Conservation (phyloP, 805 yeast species). For the Yamadazyma sp. region DNA sequence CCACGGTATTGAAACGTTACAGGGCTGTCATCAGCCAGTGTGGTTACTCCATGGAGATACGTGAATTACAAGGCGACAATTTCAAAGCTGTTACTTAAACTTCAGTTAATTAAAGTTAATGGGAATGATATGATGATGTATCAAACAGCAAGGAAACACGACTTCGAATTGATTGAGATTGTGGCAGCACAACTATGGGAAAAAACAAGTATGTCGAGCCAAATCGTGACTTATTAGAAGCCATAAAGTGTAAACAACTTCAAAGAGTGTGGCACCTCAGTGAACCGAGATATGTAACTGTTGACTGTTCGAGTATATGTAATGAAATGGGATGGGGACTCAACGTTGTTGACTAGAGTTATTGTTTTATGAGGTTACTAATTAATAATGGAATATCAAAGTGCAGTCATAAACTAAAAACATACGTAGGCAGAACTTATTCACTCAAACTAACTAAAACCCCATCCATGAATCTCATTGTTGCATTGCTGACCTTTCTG, state of each 20-base stretch:
- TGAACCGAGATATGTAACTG: conserved; percentile 14
- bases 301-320: conserved; percentile 28
- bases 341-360: conserved; percentile 17
- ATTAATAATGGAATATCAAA: too few relatives aligned
- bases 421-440: too few relatives aligned
- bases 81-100: too few relatives aligned
- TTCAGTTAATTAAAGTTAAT: too few relatives aligned
- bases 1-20: conserved; percentile 28
- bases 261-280: conserved; percentile 23
- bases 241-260: too few relatives aligned
- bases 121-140: not conserved
- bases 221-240: too few relatives aligned
- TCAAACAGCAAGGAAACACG: not conserved
- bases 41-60: conserved; percentile 20
- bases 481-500: conserved; percentile 26
- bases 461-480: conserved; percentile 27
- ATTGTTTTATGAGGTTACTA: not conserved
- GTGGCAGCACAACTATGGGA: not conserved
- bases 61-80: conserved; percentile 10
- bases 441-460: conserved; percentile 1
- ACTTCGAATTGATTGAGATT: not conserved
- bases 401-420: too few relatives aligned
- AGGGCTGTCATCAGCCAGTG: conserved; percentile 22
- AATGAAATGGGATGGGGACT: conserved; percentile 26
- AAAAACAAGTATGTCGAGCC: not conserved